Conservation (phyloP, 306 rosid genomes). For the Prunus kanzakura region DNA sequence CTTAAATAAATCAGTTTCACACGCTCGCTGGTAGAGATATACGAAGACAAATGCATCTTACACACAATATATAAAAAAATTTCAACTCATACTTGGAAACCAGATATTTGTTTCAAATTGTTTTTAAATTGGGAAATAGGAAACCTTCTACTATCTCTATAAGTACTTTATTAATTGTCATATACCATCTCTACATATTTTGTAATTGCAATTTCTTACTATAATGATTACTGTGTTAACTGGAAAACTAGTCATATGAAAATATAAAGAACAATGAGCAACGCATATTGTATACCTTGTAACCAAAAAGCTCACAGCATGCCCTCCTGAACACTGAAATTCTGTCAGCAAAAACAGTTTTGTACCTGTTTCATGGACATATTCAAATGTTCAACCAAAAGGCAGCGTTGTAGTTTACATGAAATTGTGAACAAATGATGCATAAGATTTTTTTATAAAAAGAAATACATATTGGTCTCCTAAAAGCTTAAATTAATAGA, state of each 20-base stretch:
- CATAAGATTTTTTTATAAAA: not conserved
- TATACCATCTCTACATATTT: not conserved
- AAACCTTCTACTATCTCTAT: not conserved
- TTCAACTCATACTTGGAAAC: not conserved
- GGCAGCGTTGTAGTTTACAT: not conserved
- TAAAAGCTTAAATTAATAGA: conserved; percentile 14
- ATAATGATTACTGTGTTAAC: not conserved
- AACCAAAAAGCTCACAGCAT: conserved; percentile 98
- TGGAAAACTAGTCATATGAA: not conserved
- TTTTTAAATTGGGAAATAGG: not conserved
- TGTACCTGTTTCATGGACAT: conserved; percentile 62
- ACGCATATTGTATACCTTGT: conserved; percentile 58
- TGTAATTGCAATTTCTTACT: too few relatives aligned
- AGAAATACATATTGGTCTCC: too few relatives aligned
- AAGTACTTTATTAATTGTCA: not conserved
- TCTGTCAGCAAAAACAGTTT: conserved; percentile 94
- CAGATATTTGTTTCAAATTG: not conserved
- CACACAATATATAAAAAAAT: not conserved
- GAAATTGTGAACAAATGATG: not conserved
- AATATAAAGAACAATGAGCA: conserved; percentile 11
- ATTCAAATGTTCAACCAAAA: conserved; percentile 24
- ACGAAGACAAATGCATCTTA: not conserved
- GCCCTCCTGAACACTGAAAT: conserved; percentile 95
- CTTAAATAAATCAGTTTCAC: not conserved
- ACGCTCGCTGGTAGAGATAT: not conserved